These are phyloP conservation scores for Cunninghamia lanceolata DNA, from an alignment of 75 land plant species.

Conservation along the genomic window DNA sequence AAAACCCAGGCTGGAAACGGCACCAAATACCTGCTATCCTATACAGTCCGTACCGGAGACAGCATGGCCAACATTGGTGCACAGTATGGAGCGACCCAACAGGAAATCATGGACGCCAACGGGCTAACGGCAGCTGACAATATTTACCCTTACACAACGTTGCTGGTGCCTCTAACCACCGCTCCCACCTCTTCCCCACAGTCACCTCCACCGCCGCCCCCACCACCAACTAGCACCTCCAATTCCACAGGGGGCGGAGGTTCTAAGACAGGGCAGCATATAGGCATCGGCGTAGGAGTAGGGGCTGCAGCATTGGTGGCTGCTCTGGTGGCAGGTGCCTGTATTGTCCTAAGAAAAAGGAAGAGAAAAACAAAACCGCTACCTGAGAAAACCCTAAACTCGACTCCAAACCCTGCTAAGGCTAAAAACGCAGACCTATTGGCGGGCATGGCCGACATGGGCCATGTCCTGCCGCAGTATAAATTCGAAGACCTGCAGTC, in stretches of 20 bases:
- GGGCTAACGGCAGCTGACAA: not conserved
- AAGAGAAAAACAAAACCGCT: not conserved
- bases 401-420: not conserved
- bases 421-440: not conserved
- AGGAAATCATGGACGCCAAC: conserved; percentile 33
- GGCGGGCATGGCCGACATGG: conserved; percentile 8
- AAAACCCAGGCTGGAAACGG: conserved; percentile 36
- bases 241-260: not conserved
- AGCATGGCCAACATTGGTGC: conserved; percentile 15
- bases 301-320: not conserved
- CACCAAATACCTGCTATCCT: conserved; percentile 35
- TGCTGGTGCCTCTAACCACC: conserved; percentile 47
- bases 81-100: conserved; percentile 19
- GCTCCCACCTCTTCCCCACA: conserved; percentile 32
- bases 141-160: conserved; percentile 31
- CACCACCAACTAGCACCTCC: conserved; percentile 9
- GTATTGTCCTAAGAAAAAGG: not conserved
- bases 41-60: conserved; percentile 38
- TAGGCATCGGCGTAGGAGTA: not conserved
- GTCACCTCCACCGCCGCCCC: not conserved
- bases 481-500: conserved; percentile 41
- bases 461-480: conserved; percentile 23
- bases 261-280: not conserved
- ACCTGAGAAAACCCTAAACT: not conserved
- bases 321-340: not conserved